Conservation (phyloP, 352 stramenopile species). For the Aphanomyces astaci region DNA sequence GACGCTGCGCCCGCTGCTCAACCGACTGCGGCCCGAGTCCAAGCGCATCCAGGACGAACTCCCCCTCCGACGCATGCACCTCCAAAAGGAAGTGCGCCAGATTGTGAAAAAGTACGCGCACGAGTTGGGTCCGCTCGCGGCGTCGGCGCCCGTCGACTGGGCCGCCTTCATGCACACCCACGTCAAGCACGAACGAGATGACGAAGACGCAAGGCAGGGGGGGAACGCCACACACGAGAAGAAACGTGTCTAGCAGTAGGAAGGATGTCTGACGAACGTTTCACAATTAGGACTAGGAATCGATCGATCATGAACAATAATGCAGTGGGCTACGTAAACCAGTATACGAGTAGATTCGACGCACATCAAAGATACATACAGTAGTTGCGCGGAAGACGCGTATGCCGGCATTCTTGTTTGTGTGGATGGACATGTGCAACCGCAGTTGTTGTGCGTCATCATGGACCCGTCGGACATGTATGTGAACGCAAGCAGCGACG, state of each 20-base stretch:
- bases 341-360: no score
- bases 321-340: no score
- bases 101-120: slow-evolving; percentile 70
- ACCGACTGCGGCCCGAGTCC: slow-evolving; percentile 65
- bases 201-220: slow-evolving; percentile 2
- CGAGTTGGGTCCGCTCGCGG: slow-evolving; percentile 53
- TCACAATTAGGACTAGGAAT: no score
- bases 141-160: slow-evolving; percentile 71
- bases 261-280: no score
- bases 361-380: no score
- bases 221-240: background rate
- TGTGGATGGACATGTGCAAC: no score
- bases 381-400: no score
- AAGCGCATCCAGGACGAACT: slow-evolving; percentile 74
- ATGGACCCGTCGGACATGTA: no score
- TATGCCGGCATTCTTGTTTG: no score
- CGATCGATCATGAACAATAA: no score
- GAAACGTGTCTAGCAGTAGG: background rate
- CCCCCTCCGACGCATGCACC: slow-evolving; percentile 41
- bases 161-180: slow-evolving; percentile 65
- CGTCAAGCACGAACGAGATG: slow-evolving; percentile 23
- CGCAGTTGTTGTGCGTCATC: no score
- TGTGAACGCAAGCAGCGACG: no score
- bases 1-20: slow-evolving; percentile 73
- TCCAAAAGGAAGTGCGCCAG: slow-evolving; percentile 66